Percentiles rank a stretch among this genome's conserved stretches.
Evolutionary conservation across 2,329 filamentous ascomycete genomes (phyloP).

Genomic region (Blumeria graminis): DNA sequence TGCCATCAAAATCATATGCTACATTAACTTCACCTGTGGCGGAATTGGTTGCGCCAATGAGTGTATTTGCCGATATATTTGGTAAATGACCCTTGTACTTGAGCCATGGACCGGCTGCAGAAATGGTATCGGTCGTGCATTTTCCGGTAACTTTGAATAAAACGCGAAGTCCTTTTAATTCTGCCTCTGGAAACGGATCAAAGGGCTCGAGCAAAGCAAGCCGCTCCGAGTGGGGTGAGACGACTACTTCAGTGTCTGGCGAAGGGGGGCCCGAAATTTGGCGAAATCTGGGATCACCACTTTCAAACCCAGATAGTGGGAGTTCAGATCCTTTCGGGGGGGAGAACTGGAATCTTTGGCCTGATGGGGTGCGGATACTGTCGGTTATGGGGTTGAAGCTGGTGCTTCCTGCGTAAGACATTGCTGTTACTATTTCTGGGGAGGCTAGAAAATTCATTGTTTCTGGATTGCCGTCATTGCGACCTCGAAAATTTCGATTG

Average conservation of each 20-base stretch:
- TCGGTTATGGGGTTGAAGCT: conserved; percentile 95
- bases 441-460: conserved; percentile 99
- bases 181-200: conserved; percentile 49
- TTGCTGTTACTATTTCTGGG: conserved; percentile 86
- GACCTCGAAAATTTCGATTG: conserved; percentile 93
- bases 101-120: conserved; percentile 85
- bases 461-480: conserved; percentile 86
- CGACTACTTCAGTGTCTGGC: conserved; percentile 43
- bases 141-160: conserved; percentile 94
- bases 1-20: conserved; percentile 68
- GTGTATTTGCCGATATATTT: conserved; percentile 92
- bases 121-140: conserved; percentile 98
- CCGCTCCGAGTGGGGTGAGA: conserved; percentile 70
- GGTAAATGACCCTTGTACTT: conserved; percentile 98
- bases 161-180: conserved; percentile 57
- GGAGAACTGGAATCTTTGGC: conserved; percentile 62
- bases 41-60: conserved; percentile 84
- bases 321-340: conserved; percentile 49
- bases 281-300: conserved; percentile 49
- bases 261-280: conserved; percentile 52
- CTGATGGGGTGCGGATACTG: conserved; percentile 52
- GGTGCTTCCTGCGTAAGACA: conserved; percentile 77
- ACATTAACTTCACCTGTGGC: conserved; percentile 81
- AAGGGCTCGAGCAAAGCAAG: conserved; percentile 86
- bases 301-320: conserved; percentile 42